Evolutionary conservation across 768 basidiomycete species (phyloP).

Genomic region (Trametopsis cervina): DNA sequence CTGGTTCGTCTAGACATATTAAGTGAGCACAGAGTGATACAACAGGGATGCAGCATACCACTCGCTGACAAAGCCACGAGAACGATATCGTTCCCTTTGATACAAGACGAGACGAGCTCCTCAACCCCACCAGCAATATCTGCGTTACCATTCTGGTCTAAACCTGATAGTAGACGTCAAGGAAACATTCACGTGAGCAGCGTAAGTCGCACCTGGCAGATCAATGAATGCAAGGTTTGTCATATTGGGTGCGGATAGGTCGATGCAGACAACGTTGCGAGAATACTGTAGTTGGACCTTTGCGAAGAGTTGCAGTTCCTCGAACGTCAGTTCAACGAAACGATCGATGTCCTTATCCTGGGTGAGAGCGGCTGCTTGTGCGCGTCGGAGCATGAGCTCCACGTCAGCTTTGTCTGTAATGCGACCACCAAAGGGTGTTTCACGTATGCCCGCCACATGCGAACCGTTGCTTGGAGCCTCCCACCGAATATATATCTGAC

Average conservation of each 20-base stretch:
- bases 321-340: slow-evolving; percentile 16
- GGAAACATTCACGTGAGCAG: not conserved
- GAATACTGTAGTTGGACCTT: slow-evolving; percentile 18
- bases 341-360: slow-evolving; percentile 26
- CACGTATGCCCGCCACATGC: slow-evolving; percentile 13
- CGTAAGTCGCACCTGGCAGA: slow-evolving; percentile 23
- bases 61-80: slow-evolving; percentile 48
- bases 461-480: slow-evolving; percentile 30
- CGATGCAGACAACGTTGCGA: slow-evolving; percentile 20
- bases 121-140: slow-evolving; percentile 38
- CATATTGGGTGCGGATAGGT: slow-evolving; percentile 22
- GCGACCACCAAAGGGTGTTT: slow-evolving; percentile 34
- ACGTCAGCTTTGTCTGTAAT: slow-evolving; percentile 36
- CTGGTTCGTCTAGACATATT: slow-evolving; percentile 41
- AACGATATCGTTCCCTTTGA: slow-evolving; percentile 45
- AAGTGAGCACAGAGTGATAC: not conserved
- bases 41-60: slow-evolving; percentile 27
- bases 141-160: slow-evolving; percentile 42
- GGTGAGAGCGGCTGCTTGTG: slow-evolving; percentile 51
- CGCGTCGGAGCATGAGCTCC: slow-evolving; percentile 48
- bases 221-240: slow-evolving; percentile 27
- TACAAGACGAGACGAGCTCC: slow-evolving; percentile 41
- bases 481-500: slow-evolving; percentile 36
- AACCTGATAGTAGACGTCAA: slow-evolving; percentile 26
- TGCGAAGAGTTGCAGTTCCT: not conserved